Base-by-base conservation (phyloP, 352 stramenopile species). In the Pythium scleroteichum region DNA sequence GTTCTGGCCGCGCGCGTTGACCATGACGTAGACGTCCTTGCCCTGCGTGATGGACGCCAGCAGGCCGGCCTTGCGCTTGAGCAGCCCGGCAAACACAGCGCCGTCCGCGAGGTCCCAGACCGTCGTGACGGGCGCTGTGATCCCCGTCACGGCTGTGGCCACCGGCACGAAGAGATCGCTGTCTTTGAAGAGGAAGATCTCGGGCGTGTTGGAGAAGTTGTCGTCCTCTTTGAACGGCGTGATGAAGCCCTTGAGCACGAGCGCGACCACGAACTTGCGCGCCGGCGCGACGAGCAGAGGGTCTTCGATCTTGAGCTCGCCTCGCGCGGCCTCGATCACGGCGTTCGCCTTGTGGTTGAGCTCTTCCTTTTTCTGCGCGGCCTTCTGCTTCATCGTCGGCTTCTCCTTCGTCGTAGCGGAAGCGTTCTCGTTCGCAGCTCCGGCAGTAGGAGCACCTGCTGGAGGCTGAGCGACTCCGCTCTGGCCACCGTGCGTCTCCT, bases 11-110 rank as follows among this genome's bases (percentile, higher is more conserved):
- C 72, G 67, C 29, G 76, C 65, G 50, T 87, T 84, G 14, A 62
- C 69, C 27, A 75, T 71, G 1, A 69, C 42, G 54, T 83, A 79
- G 29, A 78, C 75, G 63, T 87, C 78, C 52, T 87, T 87, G 55
- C 75, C 78, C 45, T 82, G 71, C 2, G 71, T 85, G 27, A 87
- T 76, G 24, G 68, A 64, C n/a, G 64, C 66, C 44, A 87, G 68
- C 16, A 85, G 62, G 1, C 78, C 75, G 14, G 73, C 75, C 66
- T 85, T 87, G 48, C 78, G 78, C 64, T 85, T 85, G 12, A 87
- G 53, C 44, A 76, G 27, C n/a, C 35, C 45, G 3, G 60, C 60
- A 41, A 57, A 67, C 6, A 57, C 32, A 13, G 52, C 46, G 38
- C 52, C 60, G 16, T 67, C 52, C 24, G 56, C 60, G 26, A 67